Evolutionary conservation across 768 basidiomycete species (phyloP), one percentile per base, ranked within the genome.

Genomic region (Pisolithus albus): DNA sequence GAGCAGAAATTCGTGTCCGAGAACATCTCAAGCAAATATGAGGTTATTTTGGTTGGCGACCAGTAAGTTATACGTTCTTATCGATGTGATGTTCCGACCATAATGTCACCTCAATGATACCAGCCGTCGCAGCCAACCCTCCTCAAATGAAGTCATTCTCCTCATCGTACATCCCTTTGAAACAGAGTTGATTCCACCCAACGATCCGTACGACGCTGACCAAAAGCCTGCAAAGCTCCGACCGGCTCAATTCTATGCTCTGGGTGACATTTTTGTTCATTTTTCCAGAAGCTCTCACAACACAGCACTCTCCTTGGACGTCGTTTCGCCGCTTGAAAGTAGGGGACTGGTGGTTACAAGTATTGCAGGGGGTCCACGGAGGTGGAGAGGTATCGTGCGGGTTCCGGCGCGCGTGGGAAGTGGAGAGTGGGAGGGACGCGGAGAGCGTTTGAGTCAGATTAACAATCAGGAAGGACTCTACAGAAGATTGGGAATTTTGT

Each of bases 381-480:
- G 68, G 50, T 85, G 81, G 80, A 64, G 72, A 24, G 83, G 84
- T 13, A 56, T 85, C 6, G 61, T 78, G 5, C 70, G 78, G 8
- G 47, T 82, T 39, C 82, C 82, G 2, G 61, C 66, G 43, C 59
- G 59, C 41, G 54, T 52, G 24, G 36, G 50, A 18, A 51, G 56
- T 19, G 61, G 56, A 13, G 18, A 41, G 7, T 72, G 70, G 71
- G 67, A 63, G 47, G 54, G 59, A 9, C 56, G 59, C 11, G 54
- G 47, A 24, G 55, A 61, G 23, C 56, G 73, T 23, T 28, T 65
- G 8, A 49, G 56, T 23, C 63, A 57, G 9, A 52, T 73, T 7
- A 52, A 54, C 32, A 43, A 55, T 0, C 39, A 54, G 19, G 48
- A 68, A 26, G 80, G 80, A 16, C 47, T 62, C 15, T 81, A 72